Conservation (phyloP, 2,329 filamentous ascomycete species). For the Laburnicola sp. region DNA sequence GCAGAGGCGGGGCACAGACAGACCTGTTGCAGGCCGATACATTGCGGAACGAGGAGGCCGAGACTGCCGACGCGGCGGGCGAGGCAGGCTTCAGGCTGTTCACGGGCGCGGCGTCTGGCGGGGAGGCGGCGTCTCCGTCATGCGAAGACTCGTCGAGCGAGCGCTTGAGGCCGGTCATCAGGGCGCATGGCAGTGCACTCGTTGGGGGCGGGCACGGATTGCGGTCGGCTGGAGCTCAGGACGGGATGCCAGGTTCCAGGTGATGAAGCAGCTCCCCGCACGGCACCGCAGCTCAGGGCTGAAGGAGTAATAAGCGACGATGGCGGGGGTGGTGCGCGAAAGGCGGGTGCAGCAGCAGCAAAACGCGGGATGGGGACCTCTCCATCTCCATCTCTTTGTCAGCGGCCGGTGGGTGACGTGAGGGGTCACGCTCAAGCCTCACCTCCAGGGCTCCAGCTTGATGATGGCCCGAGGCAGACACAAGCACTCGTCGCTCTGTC, state of each 20-base stretch:
- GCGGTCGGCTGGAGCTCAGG: conserved; percentile 11
- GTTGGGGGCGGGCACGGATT: conserved; percentile 1
- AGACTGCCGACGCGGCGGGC: conserved; percentile 32
- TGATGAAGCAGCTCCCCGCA: conserved; percentile 20
- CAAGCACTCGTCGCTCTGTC: no score
- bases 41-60: conserved; percentile 48
- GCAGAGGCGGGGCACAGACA: neutral
- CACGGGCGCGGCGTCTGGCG: conserved; percentile 25
- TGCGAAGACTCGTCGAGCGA: conserved; percentile 43
- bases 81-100: conserved; percentile 39
- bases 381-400: conserved; percentile 22
- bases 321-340: conserved; percentile 5
- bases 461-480: no score
- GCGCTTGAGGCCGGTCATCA: conserved; percentile 47
- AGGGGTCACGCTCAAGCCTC: no score
- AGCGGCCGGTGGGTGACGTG: conserved; percentile 9
- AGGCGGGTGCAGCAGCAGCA: conserved; percentile 19
- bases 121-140: conserved; percentile 38
- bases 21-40: conserved; percentile 85
- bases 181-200: conserved; percentile 39
- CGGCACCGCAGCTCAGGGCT: conserved; percentile 12
- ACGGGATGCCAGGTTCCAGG: conserved; percentile 1
- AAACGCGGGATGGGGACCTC: conserved; percentile 14
- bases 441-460: no score
- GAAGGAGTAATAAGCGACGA: conserved; percentile 21